Conservation (phyloP, 306 rosid genomes). For the Trifolium pratense region DNA sequence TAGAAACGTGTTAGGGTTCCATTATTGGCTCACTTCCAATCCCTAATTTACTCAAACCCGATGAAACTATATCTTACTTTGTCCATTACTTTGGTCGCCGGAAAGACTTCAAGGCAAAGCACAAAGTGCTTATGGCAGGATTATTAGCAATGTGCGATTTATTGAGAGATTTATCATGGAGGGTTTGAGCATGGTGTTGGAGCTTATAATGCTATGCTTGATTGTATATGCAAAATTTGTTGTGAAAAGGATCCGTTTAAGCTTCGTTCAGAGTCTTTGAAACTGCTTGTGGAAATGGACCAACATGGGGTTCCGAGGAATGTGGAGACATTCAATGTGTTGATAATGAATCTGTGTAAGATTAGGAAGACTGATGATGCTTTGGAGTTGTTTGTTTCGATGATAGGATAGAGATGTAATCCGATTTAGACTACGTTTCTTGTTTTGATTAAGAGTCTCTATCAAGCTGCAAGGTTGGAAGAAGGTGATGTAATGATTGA, state of each 20-base stretch:
- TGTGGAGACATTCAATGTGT: constrained; percentile 75
- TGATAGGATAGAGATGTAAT: constrained; percentile 71
- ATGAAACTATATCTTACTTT: constrained; percentile 68
- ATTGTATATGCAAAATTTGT: constrained; percentile 73
- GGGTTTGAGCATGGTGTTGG: constrained; percentile 69
- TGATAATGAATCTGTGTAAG: constrained; percentile 78
- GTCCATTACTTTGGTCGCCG: constrained; percentile 70
- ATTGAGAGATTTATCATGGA: constrained; percentile 85
- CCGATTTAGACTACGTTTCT: constrained; percentile 61
- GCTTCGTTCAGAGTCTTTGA: constrained; percentile 66
- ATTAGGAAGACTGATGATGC: constrained; percentile 74
- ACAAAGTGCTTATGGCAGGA: constrained; percentile 64
- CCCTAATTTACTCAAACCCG: constrained; percentile 63
- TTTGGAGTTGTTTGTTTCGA: constrained; percentile 52
- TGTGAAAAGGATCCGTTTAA: constrained; percentile 72
- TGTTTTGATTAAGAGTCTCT: constrained; percentile 66
- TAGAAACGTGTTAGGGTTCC: constrained; percentile 62
- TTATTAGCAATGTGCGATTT: constrained; percentile 64
- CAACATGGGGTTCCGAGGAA: constrained; percentile 72
- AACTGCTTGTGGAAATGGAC: constrained; percentile 74
- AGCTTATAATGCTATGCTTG: constrained; percentile 79
- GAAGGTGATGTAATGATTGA: constrained; percentile 94
- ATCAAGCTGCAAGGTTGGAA: constrained; percentile 77
- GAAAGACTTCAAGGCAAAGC: constrained; percentile 77
- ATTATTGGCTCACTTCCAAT: constrained; percentile 62